Evolutionary conservation across 129 eudicot species (phyloP).

Genomic region (Logfia minima): DNA sequence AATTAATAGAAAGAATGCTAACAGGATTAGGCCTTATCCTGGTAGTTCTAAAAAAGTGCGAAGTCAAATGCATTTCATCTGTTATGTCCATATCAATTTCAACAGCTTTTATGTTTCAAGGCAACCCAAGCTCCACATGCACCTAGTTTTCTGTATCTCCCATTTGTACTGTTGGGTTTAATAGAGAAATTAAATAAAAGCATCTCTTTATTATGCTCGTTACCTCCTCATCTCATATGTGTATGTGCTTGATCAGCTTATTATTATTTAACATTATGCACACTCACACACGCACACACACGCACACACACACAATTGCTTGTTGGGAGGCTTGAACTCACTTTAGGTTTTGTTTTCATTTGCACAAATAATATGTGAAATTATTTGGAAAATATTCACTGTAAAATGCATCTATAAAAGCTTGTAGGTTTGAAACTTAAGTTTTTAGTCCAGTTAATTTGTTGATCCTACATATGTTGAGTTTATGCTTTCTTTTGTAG

Average conservation of each 20-base stretch:
- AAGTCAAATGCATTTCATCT: neutral
- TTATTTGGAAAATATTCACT: neutral
- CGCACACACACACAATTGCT: neutral
- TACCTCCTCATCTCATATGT: neutral
- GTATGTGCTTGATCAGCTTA: slow-evolving; percentile 9
- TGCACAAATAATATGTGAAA: neutral
- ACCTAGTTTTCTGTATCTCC: too few relatives aligned
- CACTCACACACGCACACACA: too few relatives aligned
- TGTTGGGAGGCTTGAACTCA: neutral
- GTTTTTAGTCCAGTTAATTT: neutral
- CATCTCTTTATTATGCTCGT: neutral
- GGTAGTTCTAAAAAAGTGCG: neutral
- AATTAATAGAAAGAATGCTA: neutral
- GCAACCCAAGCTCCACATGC: neutral
- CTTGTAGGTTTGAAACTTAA: neutral
- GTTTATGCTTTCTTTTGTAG: slow-evolving; percentile 31
- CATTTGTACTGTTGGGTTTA: neutral
- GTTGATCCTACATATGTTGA: neutral
- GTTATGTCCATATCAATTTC: neutral
- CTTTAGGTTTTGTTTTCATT: slow-evolving; percentile 3
- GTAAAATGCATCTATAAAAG: neutral
- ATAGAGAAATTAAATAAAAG: neutral
- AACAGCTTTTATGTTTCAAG: neutral
- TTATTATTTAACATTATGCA: neutral
- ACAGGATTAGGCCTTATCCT: neutral